Conservation (phyloP, 2,329 filamentous ascomycete genomes). For the Magnaporthales sp. region DNA sequence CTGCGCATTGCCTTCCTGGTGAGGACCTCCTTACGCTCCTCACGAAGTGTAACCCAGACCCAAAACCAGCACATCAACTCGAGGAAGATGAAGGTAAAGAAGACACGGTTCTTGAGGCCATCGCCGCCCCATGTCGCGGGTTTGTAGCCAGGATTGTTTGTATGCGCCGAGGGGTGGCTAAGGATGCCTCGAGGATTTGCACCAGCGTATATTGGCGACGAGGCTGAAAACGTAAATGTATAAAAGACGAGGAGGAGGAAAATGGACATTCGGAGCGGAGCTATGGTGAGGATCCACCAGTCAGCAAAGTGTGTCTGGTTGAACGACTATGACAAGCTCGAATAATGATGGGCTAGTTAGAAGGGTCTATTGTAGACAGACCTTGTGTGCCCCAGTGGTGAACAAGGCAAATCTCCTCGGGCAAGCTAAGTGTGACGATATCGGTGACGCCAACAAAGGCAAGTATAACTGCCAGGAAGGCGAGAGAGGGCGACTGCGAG, state of each 20-base stretch:
- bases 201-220: slow-evolving; percentile 39
- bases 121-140: slow-evolving; percentile 46
- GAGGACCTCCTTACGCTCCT: slow-evolving; percentile 45
- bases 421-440: slow-evolving; percentile 56
- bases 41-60: slow-evolving; percentile 63
- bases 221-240: slow-evolving; percentile 50
- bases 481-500: slow-evolving; percentile 58
- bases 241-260: slow-evolving; percentile 55
- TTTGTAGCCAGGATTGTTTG: slow-evolving; percentile 26
- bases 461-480: slow-evolving; percentile 63
- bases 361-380: slow-evolving; percentile 34
- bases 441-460: slow-evolving; percentile 53
- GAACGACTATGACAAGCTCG: slow-evolving; percentile 13
- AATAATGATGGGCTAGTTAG: background rate
- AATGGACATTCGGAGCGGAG: slow-evolving; percentile 57
- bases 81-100: slow-evolving; percentile 78
- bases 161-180: slow-evolving; percentile 17
- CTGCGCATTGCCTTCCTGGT: slow-evolving; percentile 27
- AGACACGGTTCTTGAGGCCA: slow-evolving; percentile 70
- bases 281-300: slow-evolving; percentile 17
- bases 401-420: slow-evolving; percentile 55
- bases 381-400: slow-evolving; percentile 61
- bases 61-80: slow-evolving; percentile 85
- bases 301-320: background rate
- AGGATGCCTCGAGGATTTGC: slow-evolving; percentile 20